Base-by-base conservation (phyloP, 495 filamentous ascomycete genomes). In the Lasiosphaeriaceae sp. region DNA sequence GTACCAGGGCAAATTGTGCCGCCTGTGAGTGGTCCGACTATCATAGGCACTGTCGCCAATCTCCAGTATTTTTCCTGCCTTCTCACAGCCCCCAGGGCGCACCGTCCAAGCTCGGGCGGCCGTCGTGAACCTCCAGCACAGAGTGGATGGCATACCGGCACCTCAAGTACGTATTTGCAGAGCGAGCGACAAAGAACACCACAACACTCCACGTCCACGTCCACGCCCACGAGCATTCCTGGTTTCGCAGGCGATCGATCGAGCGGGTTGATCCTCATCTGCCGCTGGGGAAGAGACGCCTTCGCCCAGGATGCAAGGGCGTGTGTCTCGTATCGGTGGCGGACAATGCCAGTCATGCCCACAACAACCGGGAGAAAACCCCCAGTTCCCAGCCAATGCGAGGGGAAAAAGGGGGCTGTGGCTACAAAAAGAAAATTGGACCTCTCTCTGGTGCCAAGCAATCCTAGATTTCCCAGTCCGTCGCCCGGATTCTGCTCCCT, bases 301-400 rank as follows among this genome's bases (percentile, higher is more conserved):
- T 16, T 43, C n/a, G 39, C 39, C 39, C 39, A n/a, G 47, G 47
- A 14, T 47, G 17, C 44, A 11, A 47, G 19, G 9, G 17, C 24
- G 50, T 31, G 17, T 37, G 47, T 45, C 54, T 56, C 54, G 47
- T 56, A 50, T 56, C 47, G 29, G 39, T 23, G 16, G 35, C 53
- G 26, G 26, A 31, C n/a, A 49, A 55, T 49, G 45, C 53, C 44
- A n/a, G 44, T 49, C 44, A 49, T 48, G 48, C 24, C 53, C 53
- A 55, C 53, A 44, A 17, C 29, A 26, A 37, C 52, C 52, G 24
- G 52, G 43, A 46, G 37, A 23, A 52, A 9, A 34, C 17, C 39
- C 50, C 19, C 19, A 22, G 20, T 4, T 1, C 23, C 43, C 22
- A 46, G 43, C 52, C 39, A 54, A 54, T 54, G 39, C 52, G 14